These are phyloP conservation scores for Mortierella sp. DNA, from an alignment of 371 early-diverging fungal species.

Conservation along the genomic window DNA sequence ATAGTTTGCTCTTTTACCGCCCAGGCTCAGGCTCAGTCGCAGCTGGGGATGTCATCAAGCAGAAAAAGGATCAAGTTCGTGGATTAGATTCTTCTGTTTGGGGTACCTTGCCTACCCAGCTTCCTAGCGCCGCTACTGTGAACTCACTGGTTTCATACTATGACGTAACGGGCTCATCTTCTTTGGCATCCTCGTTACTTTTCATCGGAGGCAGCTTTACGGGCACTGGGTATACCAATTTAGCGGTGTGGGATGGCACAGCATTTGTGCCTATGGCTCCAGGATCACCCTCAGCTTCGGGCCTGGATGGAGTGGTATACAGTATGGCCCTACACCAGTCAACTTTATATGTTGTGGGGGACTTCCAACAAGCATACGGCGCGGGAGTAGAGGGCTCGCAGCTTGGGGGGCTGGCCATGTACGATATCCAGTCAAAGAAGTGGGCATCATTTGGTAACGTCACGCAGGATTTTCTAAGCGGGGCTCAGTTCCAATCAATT, in stretches of 20 bases:
- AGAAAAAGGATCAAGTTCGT: slow-evolving; percentile 1
- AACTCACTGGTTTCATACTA: slow-evolving; percentile 50
- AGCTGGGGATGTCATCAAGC: neutral
- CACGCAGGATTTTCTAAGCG: slow-evolving; percentile 21
- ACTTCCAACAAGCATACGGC: slow-evolving; percentile 17
- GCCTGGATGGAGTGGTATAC: slow-evolving; percentile 37
- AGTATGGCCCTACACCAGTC: slow-evolving; percentile 30
- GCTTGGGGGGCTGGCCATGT: slow-evolving; percentile 31
- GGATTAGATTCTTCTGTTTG: slow-evolving; percentile 34
- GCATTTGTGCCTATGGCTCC: slow-evolving; percentile 20
- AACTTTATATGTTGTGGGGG: slow-evolving; percentile 39
- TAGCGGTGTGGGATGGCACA: slow-evolving; percentile 42
- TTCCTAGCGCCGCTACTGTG: slow-evolving; percentile 60
- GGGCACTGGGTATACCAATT: slow-evolving; percentile 29
- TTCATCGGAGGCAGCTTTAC: slow-evolving; percentile 49
- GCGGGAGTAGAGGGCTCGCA: neutral
- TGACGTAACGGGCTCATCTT: slow-evolving; percentile 23
- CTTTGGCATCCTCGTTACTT: slow-evolving; percentile 11
- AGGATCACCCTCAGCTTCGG: slow-evolving; percentile 7
- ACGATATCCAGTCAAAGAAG: slow-evolving; percentile 14
- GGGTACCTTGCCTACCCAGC: slow-evolving; percentile 53
- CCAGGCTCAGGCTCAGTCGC: slow-evolving; percentile 2
- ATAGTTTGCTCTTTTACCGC: slow-evolving; percentile 43
- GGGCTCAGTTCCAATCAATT: slow-evolving; percentile 24
- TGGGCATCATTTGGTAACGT: slow-evolving; percentile 41